Percentiles rank a stretch among this genome's conserved stretches.
Evolutionary conservation across 768 basidiomycete genomes (phyloP).

Genomic region (Omphalotus guepiniiformis): DNA sequence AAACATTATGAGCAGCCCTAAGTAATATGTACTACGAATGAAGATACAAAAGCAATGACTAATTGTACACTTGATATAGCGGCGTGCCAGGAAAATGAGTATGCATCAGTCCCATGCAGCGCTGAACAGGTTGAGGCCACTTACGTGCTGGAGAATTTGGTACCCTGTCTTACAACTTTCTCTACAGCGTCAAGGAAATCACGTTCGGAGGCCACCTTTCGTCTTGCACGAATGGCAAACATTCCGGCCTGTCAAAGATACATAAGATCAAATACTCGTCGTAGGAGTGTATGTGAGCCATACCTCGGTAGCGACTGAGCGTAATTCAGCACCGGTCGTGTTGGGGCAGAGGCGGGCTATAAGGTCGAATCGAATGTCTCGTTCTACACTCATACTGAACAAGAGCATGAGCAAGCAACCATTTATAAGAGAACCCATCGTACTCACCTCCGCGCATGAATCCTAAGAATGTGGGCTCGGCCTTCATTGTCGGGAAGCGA

Average conservation of each 20-base stretch:
- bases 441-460: constrained; percentile 87
- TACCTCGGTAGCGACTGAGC: constrained; percentile 95
- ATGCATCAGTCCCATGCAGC: constrained; percentile 6
- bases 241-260: constrained; percentile 75
- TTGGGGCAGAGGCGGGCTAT: constrained; percentile 97
- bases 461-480: constrained; percentile 92
- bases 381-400: constrained; percentile 90
- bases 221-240: constrained; percentile 95
- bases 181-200: constrained; percentile 98
- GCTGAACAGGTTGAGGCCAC: constrained; percentile 27
- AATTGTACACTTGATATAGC: constrained; percentile 92
- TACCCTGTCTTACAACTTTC: constrained; percentile 96
- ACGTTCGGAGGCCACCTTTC: constrained; percentile 95
- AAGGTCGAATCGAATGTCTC: constrained; percentile 95
- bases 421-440: constrained; percentile 7
- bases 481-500: constrained; percentile 93
- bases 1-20: not conserved
- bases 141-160: constrained; percentile 96
- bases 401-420: not conserved
- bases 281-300: constrained; percentile 11
- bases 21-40: not conserved
- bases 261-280: constrained; percentile 5
- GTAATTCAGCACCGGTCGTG: constrained; percentile 96
- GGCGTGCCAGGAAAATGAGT: constrained; percentile 59
- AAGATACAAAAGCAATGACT: constrained; percentile 24